phyloP scores from a whole-genome alignment of 2,329 filamentous ascomycete genomes.

The Hypoxylon sp. region DNA sequence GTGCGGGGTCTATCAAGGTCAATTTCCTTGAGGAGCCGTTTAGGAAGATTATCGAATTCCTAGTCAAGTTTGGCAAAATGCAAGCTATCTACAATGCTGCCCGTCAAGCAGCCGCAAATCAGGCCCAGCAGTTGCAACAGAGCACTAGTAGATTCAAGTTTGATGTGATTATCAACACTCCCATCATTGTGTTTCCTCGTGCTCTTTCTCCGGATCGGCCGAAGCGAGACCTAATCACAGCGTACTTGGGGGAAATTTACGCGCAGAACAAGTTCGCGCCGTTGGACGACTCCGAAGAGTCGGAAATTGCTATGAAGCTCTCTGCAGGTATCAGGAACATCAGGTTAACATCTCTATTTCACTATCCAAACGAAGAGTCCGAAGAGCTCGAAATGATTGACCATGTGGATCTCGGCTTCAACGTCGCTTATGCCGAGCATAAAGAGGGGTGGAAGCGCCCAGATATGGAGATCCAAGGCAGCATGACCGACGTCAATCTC shows the following conservation, averaged over 20 bases:
- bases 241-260: slow-evolving; percentile 97
- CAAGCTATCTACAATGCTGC: slow-evolving; percentile 98
- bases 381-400: slow-evolving; percentile 98
- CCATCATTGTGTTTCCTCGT: slow-evolving; percentile 94
- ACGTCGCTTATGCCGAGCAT: slow-evolving; percentile 92
- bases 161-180: slow-evolving; percentile 92
- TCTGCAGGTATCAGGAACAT: slow-evolving; percentile 94
- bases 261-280: slow-evolving; percentile 93
- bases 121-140: slow-evolving; percentile 93
- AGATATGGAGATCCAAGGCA: slow-evolving; percentile 91
- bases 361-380: slow-evolving; percentile 78
- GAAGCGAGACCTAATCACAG: slow-evolving; percentile 86
- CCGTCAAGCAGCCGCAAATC: slow-evolving; percentile 91
- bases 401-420: slow-evolving; percentile 94
- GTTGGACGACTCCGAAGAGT: slow-evolving; percentile 80
- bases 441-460: slow-evolving; percentile 81
- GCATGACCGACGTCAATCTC: slow-evolving; percentile 93
- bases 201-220: slow-evolving; percentile 78
- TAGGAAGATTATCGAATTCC: slow-evolving; percentile 96
- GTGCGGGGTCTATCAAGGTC: slow-evolving; percentile 94
- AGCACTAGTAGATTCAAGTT: slow-evolving; percentile 93
- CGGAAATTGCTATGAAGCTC: slow-evolving; percentile 88
- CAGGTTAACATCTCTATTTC: slow-evolving; percentile 88
- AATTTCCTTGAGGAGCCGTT: slow-evolving; percentile 98
- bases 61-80: slow-evolving; percentile 99